Base-by-base conservation (phyloP, 495 filamentous ascomycete species). In the Neurospora sp. region DNA sequence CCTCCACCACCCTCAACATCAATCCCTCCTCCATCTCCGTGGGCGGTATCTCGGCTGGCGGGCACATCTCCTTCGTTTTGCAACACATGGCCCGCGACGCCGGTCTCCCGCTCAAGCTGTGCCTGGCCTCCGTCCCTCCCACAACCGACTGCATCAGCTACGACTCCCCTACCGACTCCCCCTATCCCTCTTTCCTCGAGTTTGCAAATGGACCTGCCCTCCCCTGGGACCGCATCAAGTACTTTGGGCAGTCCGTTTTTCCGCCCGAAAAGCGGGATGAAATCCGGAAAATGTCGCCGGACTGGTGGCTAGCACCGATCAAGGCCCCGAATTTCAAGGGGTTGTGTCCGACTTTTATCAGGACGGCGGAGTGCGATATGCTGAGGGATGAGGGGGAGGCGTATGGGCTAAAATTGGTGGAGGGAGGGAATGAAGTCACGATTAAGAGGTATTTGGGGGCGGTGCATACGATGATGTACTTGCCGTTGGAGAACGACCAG, bases 331-430 rank as follows among this genome's bases (percentile, higher is more conserved):
- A 85, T 72, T 87, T 83, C 74, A 77, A 69, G 3, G 74, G 76
- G 1, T 75, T 88, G 11, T 81, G 83, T 40, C 80, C 82, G 20
- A 87, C 85, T 1, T 83, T 85, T 40, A 80, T 88, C 31, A 80
- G 83, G 39, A 87, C 86, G 0, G 85, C 82, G 16, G 84, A 84
- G 12, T 82, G 81, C 70, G 86, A 88, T 71, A 83, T 85, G 1
- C 71, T 88, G 70, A 75, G 86, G 2, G 86, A 87, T 75, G 86
- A 88, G 76, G 86, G 85, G 0, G 85, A 87, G 76, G 84, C 84
- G 0, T 88, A 87, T 73, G 85, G 80, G 1, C 72, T 75, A 73
- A 84, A 84, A 71, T 76, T 88, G 20, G 73, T 86, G 37, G 81
- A 84, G 44, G 82, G 78, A 1, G 86, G 86, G 10, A 83, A 79